Conservation (phyloP, 2,329 filamentous ascomycete species). For the Trichophyton schoenleinii region DNA sequence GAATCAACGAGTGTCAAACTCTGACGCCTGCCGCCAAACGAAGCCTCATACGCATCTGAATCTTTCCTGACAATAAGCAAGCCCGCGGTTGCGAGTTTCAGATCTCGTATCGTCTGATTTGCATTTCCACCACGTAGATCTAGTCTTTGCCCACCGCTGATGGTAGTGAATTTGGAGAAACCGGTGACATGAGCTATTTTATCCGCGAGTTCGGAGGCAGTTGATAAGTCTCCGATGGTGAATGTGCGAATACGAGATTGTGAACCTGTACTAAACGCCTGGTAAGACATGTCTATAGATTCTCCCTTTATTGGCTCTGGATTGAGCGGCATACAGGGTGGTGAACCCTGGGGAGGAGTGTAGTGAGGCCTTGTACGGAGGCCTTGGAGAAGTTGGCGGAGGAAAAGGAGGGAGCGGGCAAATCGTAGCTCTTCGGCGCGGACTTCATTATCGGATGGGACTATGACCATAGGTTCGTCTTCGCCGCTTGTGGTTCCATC, state of each 20-base stretch:
- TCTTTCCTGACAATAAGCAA: constrained; percentile 52
- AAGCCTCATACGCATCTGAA: constrained; percentile 35
- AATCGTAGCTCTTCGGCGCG: constrained; percentile 51
- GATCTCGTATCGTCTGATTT: constrained; percentile 52
- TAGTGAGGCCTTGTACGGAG: constrained; percentile 44
- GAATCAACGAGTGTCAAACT: constrained; percentile 54
- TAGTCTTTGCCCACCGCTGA: constrained; percentile 55
- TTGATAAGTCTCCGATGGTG: constrained; percentile 58
- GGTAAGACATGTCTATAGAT: constrained; percentile 56
- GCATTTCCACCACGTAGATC: constrained; percentile 45
- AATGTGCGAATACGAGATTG: constrained; percentile 51
- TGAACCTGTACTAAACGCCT: constrained; percentile 53
- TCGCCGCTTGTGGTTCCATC: constrained; percentile 35
- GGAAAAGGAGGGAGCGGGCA: constrained; percentile 53
- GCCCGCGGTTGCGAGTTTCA: constrained; percentile 49
- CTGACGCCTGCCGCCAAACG: constrained; percentile 30
- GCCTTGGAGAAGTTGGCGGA: constrained; percentile 53
- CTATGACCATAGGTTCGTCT: constrained; percentile 43
- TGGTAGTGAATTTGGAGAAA: constrained; percentile 63
- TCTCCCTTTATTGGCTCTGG: constrained; percentile 49
- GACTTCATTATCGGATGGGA: constrained; percentile 38
- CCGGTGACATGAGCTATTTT: constrained; percentile 57
- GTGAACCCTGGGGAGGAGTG: constrained; percentile 46
- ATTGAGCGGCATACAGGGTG: constrained; percentile 44
- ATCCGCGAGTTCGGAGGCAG: constrained; percentile 54